Evolutionary conservation across 176 grass and related monocot genomes (phyloP).

Genomic region (Phyllostachys edulis): DNA sequence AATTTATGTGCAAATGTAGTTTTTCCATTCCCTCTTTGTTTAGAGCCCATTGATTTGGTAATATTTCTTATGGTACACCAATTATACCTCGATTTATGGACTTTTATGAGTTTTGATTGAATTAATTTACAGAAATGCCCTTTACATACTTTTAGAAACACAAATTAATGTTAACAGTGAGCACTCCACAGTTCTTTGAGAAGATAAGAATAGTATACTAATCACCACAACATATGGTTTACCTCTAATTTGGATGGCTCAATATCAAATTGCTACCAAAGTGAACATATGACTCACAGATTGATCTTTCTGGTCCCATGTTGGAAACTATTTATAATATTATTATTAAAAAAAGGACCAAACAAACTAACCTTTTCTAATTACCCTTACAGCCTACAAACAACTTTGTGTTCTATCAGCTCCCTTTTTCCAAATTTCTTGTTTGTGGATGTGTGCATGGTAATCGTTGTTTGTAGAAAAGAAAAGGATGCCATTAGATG

Average conservation of each 20-base stretch:
- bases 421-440: slow-evolving; percentile 15
- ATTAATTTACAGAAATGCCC: neutral
- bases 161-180: neutral
- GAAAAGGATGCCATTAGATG: neutral
- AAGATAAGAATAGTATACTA: neutral
- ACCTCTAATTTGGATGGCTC: neutral
- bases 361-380: slow-evolving; percentile 3
- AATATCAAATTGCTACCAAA: neutral
- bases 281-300: neutral
- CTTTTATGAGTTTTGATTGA: neutral
- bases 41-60: neutral
- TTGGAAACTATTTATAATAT: neutral
- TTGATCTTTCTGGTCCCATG: neutral
- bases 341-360: neutral
- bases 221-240: neutral
- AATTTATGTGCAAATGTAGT: neutral
- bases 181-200: neutral
- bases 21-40: neutral
- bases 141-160: neutral
- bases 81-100: neutral
- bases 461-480: neutral
- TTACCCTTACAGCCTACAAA: slow-evolving; percentile 1
- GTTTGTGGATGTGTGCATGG: slow-evolving; percentile 10
- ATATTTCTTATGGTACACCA: slow-evolving; percentile 21
- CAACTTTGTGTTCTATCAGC: neutral